Percentiles rank a stretch among this genome's conserved stretches.
These are phyloP conservation scores for Pseudotsuga menziesii DNA, from an alignment of 75 land plant genomes.

Conservation along the genomic window DNA sequence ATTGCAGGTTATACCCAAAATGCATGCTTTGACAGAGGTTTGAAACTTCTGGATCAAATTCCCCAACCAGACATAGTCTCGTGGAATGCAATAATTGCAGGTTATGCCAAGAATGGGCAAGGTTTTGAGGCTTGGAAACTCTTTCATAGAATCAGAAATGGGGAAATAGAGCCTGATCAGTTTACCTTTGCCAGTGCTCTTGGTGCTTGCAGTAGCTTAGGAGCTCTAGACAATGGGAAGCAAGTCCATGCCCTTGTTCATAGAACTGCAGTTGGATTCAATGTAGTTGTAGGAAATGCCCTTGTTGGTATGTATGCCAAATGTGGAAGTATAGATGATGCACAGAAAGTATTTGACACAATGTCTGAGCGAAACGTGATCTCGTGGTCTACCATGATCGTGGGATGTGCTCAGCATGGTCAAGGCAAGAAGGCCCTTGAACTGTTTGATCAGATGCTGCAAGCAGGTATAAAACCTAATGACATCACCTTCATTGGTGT, in stretches of 20 bases:
- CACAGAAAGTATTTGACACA: slow-evolving; percentile 44
- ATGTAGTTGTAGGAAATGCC: slow-evolving; percentile 31
- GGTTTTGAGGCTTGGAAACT: slow-evolving; percentile 50
- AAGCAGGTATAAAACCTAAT: slow-evolving; percentile 42
- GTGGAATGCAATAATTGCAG: slow-evolving; percentile 58
- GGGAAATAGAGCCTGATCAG: slow-evolving; percentile 27
- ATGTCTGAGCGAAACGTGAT: slow-evolving; percentile 51
- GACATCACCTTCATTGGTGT: slow-evolving; percentile 64
- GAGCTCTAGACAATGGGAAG: slow-evolving; percentile 50
- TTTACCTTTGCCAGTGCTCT: slow-evolving; percentile 74
- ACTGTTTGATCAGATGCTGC: slow-evolving; percentile 52
- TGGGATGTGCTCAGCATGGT: slow-evolving; percentile 69
- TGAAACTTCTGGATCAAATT: no score
- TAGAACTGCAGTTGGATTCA: slow-evolving; percentile 33
- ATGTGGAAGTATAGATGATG: slow-evolving; percentile 66
- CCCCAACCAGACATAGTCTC: slow-evolving; percentile 33
- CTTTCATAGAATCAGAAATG: slow-evolving; percentile 7
- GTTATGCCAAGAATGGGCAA: slow-evolving; percentile 40
- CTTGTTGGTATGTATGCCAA: slow-evolving; percentile 69
- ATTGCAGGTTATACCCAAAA: no score
- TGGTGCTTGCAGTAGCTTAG: slow-evolving; percentile 62
- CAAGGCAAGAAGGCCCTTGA: slow-evolving; percentile 48
- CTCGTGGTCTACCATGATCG: slow-evolving; percentile 79
- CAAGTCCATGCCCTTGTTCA: slow-evolving; percentile 35
- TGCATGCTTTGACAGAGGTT: no score